These are phyloP conservation scores for Claviceps quebecensis DNA, from an alignment of 2,329 filamentous ascomycete species.

Conservation along the genomic window DNA sequence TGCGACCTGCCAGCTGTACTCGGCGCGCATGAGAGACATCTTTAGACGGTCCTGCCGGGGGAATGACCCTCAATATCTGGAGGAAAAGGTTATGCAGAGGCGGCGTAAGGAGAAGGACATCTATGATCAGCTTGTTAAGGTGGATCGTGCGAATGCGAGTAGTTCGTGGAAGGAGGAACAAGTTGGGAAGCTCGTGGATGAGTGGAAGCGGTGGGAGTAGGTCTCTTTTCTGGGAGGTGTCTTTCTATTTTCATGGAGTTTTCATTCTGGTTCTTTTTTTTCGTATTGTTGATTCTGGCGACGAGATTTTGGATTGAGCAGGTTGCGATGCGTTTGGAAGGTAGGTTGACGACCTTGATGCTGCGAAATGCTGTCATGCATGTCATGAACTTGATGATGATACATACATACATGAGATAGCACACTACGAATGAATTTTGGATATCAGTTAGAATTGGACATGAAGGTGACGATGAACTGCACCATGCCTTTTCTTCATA, in stretches of 20 bases:
- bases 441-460: no score
- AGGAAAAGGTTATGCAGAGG: conserved; percentile 41
- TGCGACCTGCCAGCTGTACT: conserved; percentile 67
- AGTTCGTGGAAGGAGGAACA: conserved; percentile 27
- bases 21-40: conserved; percentile 59
- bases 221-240: background rate
- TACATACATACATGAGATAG: no score
- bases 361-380: background rate
- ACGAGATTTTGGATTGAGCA: no score
- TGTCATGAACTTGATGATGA: no score
- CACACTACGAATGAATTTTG: no score
- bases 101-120: conserved; percentile 46
- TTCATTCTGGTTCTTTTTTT: background rate
- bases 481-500: no score
- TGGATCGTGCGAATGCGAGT: conserved; percentile 23
- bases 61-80: conserved; percentile 53
- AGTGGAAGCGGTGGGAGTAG: conserved; percentile 46
- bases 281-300: background rate
- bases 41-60: conserved; percentile 53
- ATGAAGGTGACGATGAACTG: no score
- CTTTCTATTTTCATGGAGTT: background rate
- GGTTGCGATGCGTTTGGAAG: no score
- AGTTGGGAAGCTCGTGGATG: conserved; percentile 34
- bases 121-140: conserved; percentile 34
- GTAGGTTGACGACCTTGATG: background rate